Evolutionary conservation across 106 monocot genomes (phyloP), one percentile per base, ranked within the genome.

Genomic region (Phalaenopsis aphrodite): DNA sequence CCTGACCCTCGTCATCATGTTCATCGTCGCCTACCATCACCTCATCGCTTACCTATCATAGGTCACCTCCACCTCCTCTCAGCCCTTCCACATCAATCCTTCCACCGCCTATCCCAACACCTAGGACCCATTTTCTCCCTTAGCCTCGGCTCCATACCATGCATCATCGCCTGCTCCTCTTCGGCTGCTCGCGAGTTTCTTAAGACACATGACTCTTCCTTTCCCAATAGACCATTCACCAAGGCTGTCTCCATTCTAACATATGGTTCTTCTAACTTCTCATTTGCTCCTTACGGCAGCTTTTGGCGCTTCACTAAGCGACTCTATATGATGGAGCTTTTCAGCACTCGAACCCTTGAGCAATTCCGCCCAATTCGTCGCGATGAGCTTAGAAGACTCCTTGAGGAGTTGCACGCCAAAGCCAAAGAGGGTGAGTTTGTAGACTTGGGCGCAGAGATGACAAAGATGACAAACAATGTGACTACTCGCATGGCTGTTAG

Each of bases 41-140:
- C 88, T 0, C 24, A 52, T 1, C 82, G 80, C 18, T 78, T 89
- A 9, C 92, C 92, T 2, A 67, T 92, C 72, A 37, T 89, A 4
- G 89, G 92, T 75, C 86, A 89, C 75, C 87, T 92, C 49, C 89
- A 92, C 77, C 86, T 88, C 15, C 75, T 89, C 74, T 56, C 75
- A 10, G 74, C 82, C 45, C 78, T 73, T 11, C 69, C 75, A 19
- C 92, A 92, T 85, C 85, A 82, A 42, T 56, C 92, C 79, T 67
- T 92, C 48, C 82, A 89, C 85, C 42, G 39, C 18, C 87, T 92
- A 24, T 55, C 85, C 16, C 43, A 18, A 5, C 75, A 71, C 66
- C 66, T 81, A 72, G 86, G 91, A 3, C 88, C 91, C 72, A 56
- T 87, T 52, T 42, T 88, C 71, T 39, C 16, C 80, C 82, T 91